Base-by-base conservation (phyloP, 73 alveolate genomes). In the Paramecium biaurelia region DNA sequence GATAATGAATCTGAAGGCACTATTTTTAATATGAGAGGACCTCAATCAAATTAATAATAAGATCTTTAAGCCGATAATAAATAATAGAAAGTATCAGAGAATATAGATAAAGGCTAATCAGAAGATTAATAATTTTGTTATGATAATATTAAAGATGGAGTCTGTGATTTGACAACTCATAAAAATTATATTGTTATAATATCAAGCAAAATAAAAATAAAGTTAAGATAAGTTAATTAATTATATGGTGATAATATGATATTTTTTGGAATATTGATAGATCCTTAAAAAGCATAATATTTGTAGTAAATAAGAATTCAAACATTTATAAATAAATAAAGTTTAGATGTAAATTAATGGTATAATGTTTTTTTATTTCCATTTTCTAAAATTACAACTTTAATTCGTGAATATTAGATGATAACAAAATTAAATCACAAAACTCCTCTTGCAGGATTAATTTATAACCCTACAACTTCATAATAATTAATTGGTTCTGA, bases 1-100 rank as follows among this genome's bases (percentile, higher is more conserved):
- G 57, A 72, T 11, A 53, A 34, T 63, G 67, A 43, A 38, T 32
- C 76, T 2, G 85, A 89, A 38, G 70, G 79, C 2, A 21, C 70
- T 3, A 82, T 70, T 37, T 35, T 89, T 18, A 43, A 20, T 11
- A 89, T 70, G 24, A 82, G 94, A 26, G 94, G 84, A 68, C 58
- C 70, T 32, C 18, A 89, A 35, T 6, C 57, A 14, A 41, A 76
- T 14, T 63, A 23, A 26, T 63, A 63, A 32, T 11, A 9, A 63
- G 30, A 15, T 0, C 3, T 15, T 0, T 53, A 53, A 18, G 11
- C 0, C 4, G 68, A 53, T 18, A 53, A 53, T 53, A 53, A 47
- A n/a, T 4, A 18, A 53, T 53, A 53, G 8, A 53, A 5, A 53
- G 14, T 2, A 53, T 18, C 4, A 53, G 68, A 86, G 0, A 63